Base-by-base conservation (phyloP, 176 grass and related monocot species). In the Aegilops sharonensis region DNA sequence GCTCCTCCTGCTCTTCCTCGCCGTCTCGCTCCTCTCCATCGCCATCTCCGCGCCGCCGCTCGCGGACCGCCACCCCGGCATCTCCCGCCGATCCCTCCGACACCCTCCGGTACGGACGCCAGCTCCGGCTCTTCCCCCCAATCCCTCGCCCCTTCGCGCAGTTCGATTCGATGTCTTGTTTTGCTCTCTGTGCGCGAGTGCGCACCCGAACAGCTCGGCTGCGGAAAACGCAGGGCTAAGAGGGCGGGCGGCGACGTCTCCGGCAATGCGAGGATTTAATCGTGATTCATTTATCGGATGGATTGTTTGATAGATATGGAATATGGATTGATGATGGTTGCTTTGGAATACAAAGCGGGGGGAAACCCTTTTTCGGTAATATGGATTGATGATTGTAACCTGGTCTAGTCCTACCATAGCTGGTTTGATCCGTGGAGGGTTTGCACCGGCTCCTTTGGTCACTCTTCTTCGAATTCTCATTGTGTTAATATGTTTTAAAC, bases 1-100 rank as follows among this genome's bases (percentile, higher is more conserved):
- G 47, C 78, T 92, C 14, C 74, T 91, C 37, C 81, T 93, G 23
- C 62, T 94, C 40, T 76, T 92, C 84, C 70, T 91, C 64, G 39
- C 88, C 39, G 72, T 90, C 24, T 67, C 75, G 43, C 77, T 97
- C 37, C 80, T 89, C 50, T 67, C 84, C 78, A 57, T 92, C 52
- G 90, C 92, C 72, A 74, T 92, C 83, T 86, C 89, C 50, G 67
- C 90, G 31, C 94, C 92, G 52, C 94, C 88, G n/a, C 88, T 94
- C 42, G 78, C 36, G 0, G 94, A 86, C 77, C 88, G 83, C 83
- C 88, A 87, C 68, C 76, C 85, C 3, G 69, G 18, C 30, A 76
- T 83, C 24, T 48, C 81, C 80, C 89, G 78, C 32, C 63, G 72
- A 71, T 85, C 84, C 85, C 87, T 87, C 57, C 83, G 74, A 23